Conservation (phyloP, 805 yeast species). For the Blastobotrys muscicola region DNA sequence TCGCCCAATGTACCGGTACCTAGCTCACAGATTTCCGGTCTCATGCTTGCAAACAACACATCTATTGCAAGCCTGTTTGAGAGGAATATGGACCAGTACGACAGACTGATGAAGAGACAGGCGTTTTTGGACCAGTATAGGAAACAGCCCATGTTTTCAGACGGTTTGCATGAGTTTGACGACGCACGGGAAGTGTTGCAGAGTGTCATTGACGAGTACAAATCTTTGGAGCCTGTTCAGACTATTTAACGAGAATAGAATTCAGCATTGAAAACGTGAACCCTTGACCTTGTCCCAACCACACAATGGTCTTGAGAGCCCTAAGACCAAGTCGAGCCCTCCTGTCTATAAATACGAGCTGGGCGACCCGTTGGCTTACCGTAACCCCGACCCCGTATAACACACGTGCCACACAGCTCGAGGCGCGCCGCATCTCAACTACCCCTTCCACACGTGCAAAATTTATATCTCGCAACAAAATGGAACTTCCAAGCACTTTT, state of each 20-base stretch:
- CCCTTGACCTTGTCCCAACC: too few species aligned
- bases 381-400: too few species aligned
- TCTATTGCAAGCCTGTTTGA: slow-evolving; percentile 58
- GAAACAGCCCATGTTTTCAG: slow-evolving; percentile 34
- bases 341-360: too few species aligned
- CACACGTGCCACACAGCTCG: too few species aligned
- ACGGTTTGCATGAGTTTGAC: slow-evolving; percentile 60
- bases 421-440: too few species aligned
- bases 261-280: too few species aligned
- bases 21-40: slow-evolving; percentile 54
- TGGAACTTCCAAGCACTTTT: slow-evolving; percentile 1
- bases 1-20: slow-evolving; percentile 46
- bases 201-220: slow-evolving; percentile 70
- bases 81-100: slow-evolving; percentile 66
- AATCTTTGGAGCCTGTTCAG: slow-evolving; percentile 27
- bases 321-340: too few species aligned
- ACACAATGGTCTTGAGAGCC: too few species aligned
- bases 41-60: slow-evolving; percentile 77
- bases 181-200: slow-evolving; percentile 65
- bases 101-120: slow-evolving; percentile 62
- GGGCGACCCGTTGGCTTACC: too few species aligned
- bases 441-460: background rate
- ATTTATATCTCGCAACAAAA: background rate
- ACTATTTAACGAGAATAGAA: too few species aligned
- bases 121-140: slow-evolving; percentile 79